These are phyloP conservation scores for Diplodia mutila DNA, from an alignment of 2,329 filamentous ascomycete genomes.

Conservation along the genomic window DNA sequence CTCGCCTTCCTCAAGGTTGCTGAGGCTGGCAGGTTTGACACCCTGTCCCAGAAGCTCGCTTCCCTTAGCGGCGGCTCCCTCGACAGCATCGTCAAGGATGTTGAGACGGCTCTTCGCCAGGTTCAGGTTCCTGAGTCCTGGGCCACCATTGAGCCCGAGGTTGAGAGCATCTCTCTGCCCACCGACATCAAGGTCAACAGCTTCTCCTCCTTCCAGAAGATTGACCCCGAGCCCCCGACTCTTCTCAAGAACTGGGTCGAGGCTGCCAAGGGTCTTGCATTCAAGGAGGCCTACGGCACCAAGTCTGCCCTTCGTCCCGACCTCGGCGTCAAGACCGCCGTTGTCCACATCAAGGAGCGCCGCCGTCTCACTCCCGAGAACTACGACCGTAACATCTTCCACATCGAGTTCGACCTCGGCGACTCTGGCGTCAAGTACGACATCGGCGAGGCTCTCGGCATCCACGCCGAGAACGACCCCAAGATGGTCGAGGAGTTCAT, in stretches of 20 bases:
- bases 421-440: slow-evolving; percentile 91
- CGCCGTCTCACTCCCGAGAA: slow-evolving; percentile 82
- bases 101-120: slow-evolving; percentile 71
- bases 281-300: slow-evolving; percentile 92
- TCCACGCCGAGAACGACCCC: slow-evolving; percentile 92
- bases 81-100: slow-evolving; percentile 61
- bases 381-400: slow-evolving; percentile 99
- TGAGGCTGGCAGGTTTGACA: slow-evolving; percentile 65
- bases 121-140: slow-evolving; percentile 80
- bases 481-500: slow-evolving; percentile 83
- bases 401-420: slow-evolving; percentile 97
- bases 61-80: slow-evolving; percentile 63
- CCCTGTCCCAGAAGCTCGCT: slow-evolving; percentile 69
- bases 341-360: slow-evolving; percentile 92
- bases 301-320: slow-evolving; percentile 78
- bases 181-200: slow-evolving; percentile 74
- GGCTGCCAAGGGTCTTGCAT: slow-evolving; percentile 82
- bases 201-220: slow-evolving; percentile 79
- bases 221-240: slow-evolving; percentile 68
- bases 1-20: slow-evolving; percentile 82
- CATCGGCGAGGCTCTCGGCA: slow-evolving; percentile 94
- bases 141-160: slow-evolving; percentile 69
- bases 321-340: slow-evolving; percentile 79
- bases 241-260: slow-evolving; percentile 78
- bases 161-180: slow-evolving; percentile 58